Base-by-base conservation (phyloP, 2,329 filamentous ascomycete species). In the Fonsecaea pedrosoi region DNA sequence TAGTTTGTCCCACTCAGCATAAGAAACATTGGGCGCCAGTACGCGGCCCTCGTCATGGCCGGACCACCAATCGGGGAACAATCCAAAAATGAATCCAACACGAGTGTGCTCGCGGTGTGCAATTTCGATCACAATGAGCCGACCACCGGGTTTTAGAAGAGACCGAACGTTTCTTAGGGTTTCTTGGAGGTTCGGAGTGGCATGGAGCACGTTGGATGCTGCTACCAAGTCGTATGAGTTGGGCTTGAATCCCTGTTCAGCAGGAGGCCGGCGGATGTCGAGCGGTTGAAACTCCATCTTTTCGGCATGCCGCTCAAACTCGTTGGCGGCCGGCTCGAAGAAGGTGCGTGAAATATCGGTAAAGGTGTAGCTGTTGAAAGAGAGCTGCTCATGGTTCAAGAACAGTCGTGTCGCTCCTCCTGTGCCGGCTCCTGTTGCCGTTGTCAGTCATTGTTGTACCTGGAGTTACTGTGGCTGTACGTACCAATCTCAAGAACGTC, bases 191-290 rank as follows among this genome's bases (percentile, higher is more conserved):
- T 35, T 57, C 13, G 54, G 53, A 0, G 77, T 78, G 0, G 77
- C 77, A 40, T 79, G 76, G 21, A 79, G 69, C 4, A 78, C 77
- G 65, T 78, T 77, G 3, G 74, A 72, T 1, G 78, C 78, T 32
- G 79, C 69, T 6, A 79, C 71, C 1, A 79, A 68, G 38, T 79
- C 77, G 62, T 75, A 79, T 4, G 64, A 68, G 2, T 54, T 68
- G 2, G 59, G 60, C 32, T 74, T 65, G 40, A 78, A 75, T 0
- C 77, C 77, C 54, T 79, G 77, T 8, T 69, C 67, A 1, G 18
- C 32, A 0, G 74, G 74, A 40, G 76, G 72, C 8, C 72, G 67
- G n/a, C 68, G 71, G 21, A 78, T 74, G 57, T 79, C 77, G 3
- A 78, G 70, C 0, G 70, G 72, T 1, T 69, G 64, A 54, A 74